These are phyloP conservation scores for Carex littledalei DNA, from an alignment of 176 grass and related monocot species.

Conservation along the genomic window DNA sequence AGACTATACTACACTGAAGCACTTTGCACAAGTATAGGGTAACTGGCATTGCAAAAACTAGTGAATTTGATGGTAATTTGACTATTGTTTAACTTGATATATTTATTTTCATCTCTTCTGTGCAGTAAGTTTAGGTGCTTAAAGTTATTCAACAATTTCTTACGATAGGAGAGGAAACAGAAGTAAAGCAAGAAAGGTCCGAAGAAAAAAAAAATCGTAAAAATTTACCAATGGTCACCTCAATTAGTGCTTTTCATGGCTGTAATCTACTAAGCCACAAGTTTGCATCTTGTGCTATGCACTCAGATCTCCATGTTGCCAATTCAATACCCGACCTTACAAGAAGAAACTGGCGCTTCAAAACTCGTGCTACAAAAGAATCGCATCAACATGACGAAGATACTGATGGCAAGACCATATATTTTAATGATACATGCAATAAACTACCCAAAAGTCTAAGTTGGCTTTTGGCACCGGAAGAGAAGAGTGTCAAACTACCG, in stretches of 20 bases:
- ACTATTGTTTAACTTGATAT: background rate
- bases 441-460: constrained; percentile 55
- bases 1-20: background rate
- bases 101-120: background rate
- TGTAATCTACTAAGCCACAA: constrained; percentile 22
- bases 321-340: background rate
- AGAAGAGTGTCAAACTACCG: constrained; percentile 17
- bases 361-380: constrained; percentile 33
- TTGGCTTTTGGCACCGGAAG: constrained; percentile 40
- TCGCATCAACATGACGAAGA: constrained; percentile 26
- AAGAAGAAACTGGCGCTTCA: background rate
- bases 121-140: background rate
- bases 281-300: background rate
- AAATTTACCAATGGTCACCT: constrained; percentile 7
- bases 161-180: background rate
- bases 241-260: background rate
- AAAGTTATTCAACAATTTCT: background rate
- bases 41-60: background rate
- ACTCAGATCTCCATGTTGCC: background rate
- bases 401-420: background rate
- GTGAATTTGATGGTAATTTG: background rate
- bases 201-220: background rate
- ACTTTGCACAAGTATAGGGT: background rate
- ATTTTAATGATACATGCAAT: constrained; percentile 37
- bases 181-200: background rate